These are phyloP conservation scores for Mycena latifolia DNA, from an alignment of 768 basidiomycete species.

Conservation along the genomic window DNA sequence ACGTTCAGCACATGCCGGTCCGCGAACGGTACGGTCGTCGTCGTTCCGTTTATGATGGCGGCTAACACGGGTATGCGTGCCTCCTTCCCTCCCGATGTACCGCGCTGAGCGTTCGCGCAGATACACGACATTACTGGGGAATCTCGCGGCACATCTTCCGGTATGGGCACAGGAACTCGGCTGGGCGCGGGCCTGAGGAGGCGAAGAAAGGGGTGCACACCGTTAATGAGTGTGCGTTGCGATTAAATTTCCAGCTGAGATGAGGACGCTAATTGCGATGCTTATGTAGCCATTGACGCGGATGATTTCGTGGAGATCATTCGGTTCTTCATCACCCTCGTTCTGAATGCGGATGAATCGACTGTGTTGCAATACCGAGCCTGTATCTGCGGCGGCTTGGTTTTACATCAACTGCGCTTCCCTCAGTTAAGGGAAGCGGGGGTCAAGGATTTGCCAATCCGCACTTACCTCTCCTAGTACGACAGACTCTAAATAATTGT, in stretches of 20 bases:
- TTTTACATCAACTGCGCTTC: too few species aligned
- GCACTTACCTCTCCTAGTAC: too few species aligned
- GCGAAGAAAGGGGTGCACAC: slow-evolving; percentile 68
- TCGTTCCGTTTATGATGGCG: slow-evolving; percentile 54
- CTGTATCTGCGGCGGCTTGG: too few species aligned
- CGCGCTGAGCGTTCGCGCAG: slow-evolving; percentile 44
- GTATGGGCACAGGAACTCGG: slow-evolving; percentile 59
- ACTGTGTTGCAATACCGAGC: too few species aligned
- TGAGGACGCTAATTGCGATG: too few species aligned
- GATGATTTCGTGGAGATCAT: not conserved
- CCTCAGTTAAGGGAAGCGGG: too few species aligned
- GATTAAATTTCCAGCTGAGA: too few species aligned
- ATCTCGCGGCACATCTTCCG: slow-evolving; percentile 75
- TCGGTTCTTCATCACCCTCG: slow-evolving; percentile 1
- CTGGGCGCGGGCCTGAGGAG: slow-evolving; percentile 28
- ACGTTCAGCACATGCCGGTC: slow-evolving; percentile 37
- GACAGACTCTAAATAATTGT: too few species aligned
- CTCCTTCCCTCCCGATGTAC: too few species aligned
- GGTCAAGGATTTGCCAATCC: too few species aligned
- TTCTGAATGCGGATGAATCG: not conserved
- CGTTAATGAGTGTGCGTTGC: slow-evolving; percentile 72
- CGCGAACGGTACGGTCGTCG: not conserved
- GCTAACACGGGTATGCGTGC: slow-evolving; percentile 44
- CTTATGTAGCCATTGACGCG: not conserved
- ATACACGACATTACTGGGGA: slow-evolving; percentile 69